Evolutionary conservation across 1,139 yeast species (phyloP), one percentile per base, ranked within the genome.

Genomic region (Zygosaccharomyces pseudobailii): DNA sequence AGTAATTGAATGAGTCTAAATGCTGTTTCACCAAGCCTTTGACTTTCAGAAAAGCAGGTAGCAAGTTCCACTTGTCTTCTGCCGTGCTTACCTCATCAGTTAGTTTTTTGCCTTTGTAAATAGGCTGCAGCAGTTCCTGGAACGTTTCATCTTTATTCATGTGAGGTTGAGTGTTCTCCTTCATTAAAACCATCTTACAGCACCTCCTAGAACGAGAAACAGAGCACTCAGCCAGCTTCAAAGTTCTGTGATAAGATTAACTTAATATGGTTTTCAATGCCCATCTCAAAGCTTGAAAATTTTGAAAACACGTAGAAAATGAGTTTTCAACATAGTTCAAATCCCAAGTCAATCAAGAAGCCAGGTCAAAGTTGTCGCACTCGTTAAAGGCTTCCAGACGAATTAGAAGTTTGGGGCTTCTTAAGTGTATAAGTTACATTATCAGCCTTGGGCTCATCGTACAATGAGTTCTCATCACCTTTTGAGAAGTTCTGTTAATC

Each of bases 11-110:
- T 17, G 98, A 92, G 63, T 92, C 98, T 63, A 94, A 73, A 72
- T 92, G 98, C 71, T 92, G 99, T 62, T 94, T 92, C 41, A 92
- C 97, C 43, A 92, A 73, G 45, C 99, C 99, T 66, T 92, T 92
- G 39, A 94, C 96, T 63, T 89, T 89, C 52, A 92, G 72, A 63
- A 92, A 92, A 0, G 98, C 98, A 0, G 99, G 99, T 39, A 92
- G 71, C 47, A 92, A 73, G 59, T 92, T 85, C 99, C 99, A 92
- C 69, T 92, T 92, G 68, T 92, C 99, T 61, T 85, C 78, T 10
- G 95, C 95, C 0, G 97, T 88, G 59, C 81, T 81, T 65, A 92
- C 84, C 56, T 87, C 87, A 70, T 92, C 99, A 1, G 95, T 80
- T 51, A 90, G 69, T 47, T 77, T 76, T 68, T 88, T 92, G 17